Evolutionary conservation across 495 filamentous ascomycete species (phyloP).

Genomic region (Cladorrhinum samala): DNA sequence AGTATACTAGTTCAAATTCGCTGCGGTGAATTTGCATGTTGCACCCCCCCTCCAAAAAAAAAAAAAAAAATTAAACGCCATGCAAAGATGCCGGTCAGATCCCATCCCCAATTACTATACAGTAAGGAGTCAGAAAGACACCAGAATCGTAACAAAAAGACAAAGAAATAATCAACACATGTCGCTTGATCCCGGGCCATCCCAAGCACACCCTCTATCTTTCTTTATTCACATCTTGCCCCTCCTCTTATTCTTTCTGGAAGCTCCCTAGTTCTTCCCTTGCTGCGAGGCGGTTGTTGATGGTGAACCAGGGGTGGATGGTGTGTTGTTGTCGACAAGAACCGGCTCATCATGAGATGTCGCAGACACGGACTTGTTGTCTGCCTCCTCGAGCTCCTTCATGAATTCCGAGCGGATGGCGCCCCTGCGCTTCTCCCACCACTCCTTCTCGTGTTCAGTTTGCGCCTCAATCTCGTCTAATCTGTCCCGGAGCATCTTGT

Average conservation of each 20-base stretch:
- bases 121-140: not conserved
- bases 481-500: conserved; percentile 64
- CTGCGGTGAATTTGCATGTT: too few relatives aligned
- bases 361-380: conserved; percentile 44
- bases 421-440: conserved; percentile 81
- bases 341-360: conserved; percentile 69
- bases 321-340: conserved; percentile 67
- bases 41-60: too few relatives aligned
- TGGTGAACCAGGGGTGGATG: conserved; percentile 39
- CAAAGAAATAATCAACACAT: not conserved
- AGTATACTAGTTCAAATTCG: too few relatives aligned
- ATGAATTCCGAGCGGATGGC: conserved; percentile 70
- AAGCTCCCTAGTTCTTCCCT: conserved; percentile 19
- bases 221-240: conserved; percentile 43
- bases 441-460: conserved; percentile 64
- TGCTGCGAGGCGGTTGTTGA: not conserved
- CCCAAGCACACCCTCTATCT: not conserved
- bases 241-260: conserved; percentile 75
- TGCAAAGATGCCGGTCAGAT: too few relatives aligned
- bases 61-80: too few relatives aligned
- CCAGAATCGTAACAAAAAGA: not conserved
- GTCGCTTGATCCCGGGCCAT: not conserved
- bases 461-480: conserved; percentile 73
- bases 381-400: conserved; percentile 81
- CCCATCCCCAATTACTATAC: too few relatives aligned